These are phyloP conservation scores for Claviceps maximensis DNA, from an alignment of 2,329 filamentous ascomycete genomes.

Conservation along the genomic window DNA sequence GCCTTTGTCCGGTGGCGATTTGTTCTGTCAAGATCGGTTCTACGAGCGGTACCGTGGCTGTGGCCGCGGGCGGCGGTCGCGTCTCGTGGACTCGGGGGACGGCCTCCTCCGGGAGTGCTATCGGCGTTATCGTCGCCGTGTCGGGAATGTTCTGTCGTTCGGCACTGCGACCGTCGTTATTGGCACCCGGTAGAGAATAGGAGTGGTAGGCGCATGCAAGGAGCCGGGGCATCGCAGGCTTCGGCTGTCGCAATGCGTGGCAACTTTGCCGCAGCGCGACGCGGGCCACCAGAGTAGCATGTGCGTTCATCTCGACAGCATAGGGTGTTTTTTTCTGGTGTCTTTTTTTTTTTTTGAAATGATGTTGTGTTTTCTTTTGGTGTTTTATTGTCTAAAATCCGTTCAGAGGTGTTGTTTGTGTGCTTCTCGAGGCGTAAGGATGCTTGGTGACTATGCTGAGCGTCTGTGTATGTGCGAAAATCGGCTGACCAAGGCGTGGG, in stretches of 20 bases:
- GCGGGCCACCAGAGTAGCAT: conserved; percentile 26
- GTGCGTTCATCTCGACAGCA: conserved; percentile 29
- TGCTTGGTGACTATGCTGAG: not conserved
- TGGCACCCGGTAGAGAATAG: conserved; percentile 33
- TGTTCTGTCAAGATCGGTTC: conserved; percentile 4
- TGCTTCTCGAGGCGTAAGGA: not conserved
- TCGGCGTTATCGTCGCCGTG: conserved; percentile 30
- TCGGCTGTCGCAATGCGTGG: conserved; percentile 25
- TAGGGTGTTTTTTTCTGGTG: conserved; percentile 5
- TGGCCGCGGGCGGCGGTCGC: conserved; percentile 24
- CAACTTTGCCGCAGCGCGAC: conserved; percentile 27
- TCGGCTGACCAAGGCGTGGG: not conserved
- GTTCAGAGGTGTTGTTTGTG: too few species aligned
- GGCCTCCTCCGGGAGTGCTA: conserved; percentile 27
- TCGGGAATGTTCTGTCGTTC: conserved; percentile 30
- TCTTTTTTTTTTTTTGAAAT: too few species aligned
- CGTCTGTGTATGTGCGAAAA: not conserved
- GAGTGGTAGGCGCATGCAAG: conserved; percentile 33
- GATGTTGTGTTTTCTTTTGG: too few species aligned
- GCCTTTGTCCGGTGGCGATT: conserved; percentile 30
- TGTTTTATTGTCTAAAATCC: too few species aligned
- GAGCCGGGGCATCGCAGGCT: conserved; percentile 21
- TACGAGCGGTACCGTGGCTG: conserved; percentile 9
- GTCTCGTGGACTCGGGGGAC: conserved; percentile 41
- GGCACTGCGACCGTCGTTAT: conserved; percentile 25